These are phyloP conservation scores for Paecilomyces fulvus DNA, from an alignment of 2,329 filamentous ascomycete species.

Conservation along the genomic window DNA sequence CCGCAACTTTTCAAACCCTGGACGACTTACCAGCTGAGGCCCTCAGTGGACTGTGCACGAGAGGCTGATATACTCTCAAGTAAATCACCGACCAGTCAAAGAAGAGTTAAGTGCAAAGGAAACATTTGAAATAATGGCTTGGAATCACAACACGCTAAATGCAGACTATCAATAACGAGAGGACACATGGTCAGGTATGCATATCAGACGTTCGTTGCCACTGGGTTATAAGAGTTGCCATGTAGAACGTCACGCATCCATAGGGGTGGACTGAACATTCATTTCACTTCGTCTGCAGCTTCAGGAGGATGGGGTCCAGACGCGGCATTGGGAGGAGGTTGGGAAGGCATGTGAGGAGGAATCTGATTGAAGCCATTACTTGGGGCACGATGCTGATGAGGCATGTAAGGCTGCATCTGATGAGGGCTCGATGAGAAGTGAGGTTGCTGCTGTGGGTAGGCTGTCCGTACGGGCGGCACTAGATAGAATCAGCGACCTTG, in stretches of 20 bases:
- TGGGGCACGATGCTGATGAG: slow-evolving; percentile 47
- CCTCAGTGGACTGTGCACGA: not conserved
- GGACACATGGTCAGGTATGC: slow-evolving; percentile 1
- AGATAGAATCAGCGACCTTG: slow-evolving; percentile 32
- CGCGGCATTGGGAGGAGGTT: slow-evolving; percentile 21
- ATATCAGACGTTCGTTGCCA: not conserved
- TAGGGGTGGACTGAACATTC: slow-evolving; percentile 13
- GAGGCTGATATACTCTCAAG: not conserved
- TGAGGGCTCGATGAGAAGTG: slow-evolving; percentile 60
- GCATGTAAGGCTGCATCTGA: slow-evolving; percentile 54
- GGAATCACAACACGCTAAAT: not conserved
- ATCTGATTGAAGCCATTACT: slow-evolving; percentile 49
- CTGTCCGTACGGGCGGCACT: slow-evolving; percentile 53
- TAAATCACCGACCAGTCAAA: not conserved
- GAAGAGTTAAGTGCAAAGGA: not conserved
- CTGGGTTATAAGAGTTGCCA: slow-evolving; percentile 7
- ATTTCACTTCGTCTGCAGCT: slow-evolving; percentile 42
- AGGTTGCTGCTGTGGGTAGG: slow-evolving; percentile 53
- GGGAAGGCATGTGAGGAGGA: slow-evolving; percentile 35
- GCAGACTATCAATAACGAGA: not conserved
- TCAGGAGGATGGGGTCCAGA: slow-evolving; percentile 35
- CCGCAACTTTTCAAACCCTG: not conserved
- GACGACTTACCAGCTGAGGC: not conserved
- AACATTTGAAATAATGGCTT: not conserved
- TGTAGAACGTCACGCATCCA: not conserved